A percentile compares a stretch with the other conserved stretches of the same genome.
These are phyloP conservation scores for Agaricus sinodeliciosus DNA, from an alignment of 768 basidiomycete species.

Conservation along the genomic window DNA sequence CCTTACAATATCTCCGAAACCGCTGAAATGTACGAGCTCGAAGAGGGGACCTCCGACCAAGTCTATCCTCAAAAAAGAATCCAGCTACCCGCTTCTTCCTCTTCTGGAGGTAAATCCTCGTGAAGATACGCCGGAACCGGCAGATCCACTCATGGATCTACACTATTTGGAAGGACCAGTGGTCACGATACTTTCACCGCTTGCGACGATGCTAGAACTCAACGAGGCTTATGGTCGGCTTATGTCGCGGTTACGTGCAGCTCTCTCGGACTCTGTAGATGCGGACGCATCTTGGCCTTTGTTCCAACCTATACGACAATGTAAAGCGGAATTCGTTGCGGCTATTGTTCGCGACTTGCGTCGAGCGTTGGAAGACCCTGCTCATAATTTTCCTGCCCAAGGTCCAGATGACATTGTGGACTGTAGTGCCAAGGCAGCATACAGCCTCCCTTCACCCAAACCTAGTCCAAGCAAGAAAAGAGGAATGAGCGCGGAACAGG, in stretches of 20 bases:
- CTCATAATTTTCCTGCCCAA: conserved; percentile 16
- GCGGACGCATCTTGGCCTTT: conserved; percentile 62
- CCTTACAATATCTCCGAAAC: conserved; percentile 23
- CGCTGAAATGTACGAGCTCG: conserved; percentile 15
- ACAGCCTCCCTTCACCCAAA: conserved; percentile 57
- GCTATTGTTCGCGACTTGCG: conserved; percentile 65
- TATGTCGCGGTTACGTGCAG: conserved; percentile 52
- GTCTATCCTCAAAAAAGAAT: conserved; percentile 18
- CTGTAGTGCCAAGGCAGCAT: conserved; percentile 18
- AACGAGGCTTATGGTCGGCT: conserved; percentile 73
- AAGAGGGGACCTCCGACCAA: conserved; percentile 21
- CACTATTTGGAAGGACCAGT: conserved; percentile 64
- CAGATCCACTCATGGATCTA: conserved; percentile 55
- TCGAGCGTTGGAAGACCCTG: conserved; percentile 57
- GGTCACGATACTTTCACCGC: conserved; percentile 43
- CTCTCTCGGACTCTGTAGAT: conserved; percentile 38
- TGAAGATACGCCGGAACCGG: conserved; percentile 73
- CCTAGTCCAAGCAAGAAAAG: conserved; percentile 62
- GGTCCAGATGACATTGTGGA: conserved; percentile 22
- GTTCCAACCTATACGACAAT: conserved; percentile 61
- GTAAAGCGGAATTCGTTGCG: conserved; percentile 42
- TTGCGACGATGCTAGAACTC: conserved; percentile 46
- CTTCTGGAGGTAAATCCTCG: conserved; percentile 26
- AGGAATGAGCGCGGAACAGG: conserved; percentile 71
- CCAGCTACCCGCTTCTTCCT: conserved; percentile 18